Conservation (phyloP, 1,284 basidiomycete genomes). For the Melampsora abietis-canadensis region DNA sequence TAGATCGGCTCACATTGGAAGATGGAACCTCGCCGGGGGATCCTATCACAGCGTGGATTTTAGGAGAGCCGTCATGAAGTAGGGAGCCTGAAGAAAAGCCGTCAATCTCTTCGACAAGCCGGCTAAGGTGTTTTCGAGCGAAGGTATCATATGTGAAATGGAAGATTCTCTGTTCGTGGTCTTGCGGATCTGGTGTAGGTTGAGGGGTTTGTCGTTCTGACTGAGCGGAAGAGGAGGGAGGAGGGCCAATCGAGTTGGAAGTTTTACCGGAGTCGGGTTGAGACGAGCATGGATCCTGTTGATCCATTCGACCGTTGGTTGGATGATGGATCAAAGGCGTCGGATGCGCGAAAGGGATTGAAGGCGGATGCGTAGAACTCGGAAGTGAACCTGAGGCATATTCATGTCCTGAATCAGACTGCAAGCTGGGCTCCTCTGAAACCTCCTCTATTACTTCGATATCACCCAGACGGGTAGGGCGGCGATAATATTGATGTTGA, state of each 20-base stretch:
- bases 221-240: neutral
- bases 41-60: slow-evolving; percentile 37
- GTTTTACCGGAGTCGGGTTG: slow-evolving; percentile 1
- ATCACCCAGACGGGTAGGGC: neutral
- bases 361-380: slow-evolving; percentile 32
- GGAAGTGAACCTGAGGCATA: slow-evolving; percentile 15
- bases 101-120: slow-evolving; percentile 69
- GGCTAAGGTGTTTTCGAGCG: slow-evolving; percentile 83
- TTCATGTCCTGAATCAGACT: slow-evolving; percentile 9
- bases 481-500: neutral
- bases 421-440: neutral
- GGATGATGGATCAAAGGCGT: slow-evolving; percentile 25
- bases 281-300: neutral
- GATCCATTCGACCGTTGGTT: neutral
- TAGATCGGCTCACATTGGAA: slow-evolving; percentile 15
- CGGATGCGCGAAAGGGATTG: slow-evolving; percentile 40
- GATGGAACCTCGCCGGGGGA: slow-evolving; percentile 40
- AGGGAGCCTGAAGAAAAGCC: slow-evolving; percentile 38
- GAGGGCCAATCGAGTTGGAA: neutral
- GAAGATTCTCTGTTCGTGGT: slow-evolving; percentile 59
- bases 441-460: slow-evolving; percentile 6
- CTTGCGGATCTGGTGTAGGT: neutral
- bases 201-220: neutral
- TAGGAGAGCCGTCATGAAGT: slow-evolving; percentile 11
- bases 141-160: slow-evolving; percentile 90